These are phyloP conservation scores for Aspergillus sp. DNA, from an alignment of 2,329 filamentous ascomycete species.

Conservation along the genomic window DNA sequence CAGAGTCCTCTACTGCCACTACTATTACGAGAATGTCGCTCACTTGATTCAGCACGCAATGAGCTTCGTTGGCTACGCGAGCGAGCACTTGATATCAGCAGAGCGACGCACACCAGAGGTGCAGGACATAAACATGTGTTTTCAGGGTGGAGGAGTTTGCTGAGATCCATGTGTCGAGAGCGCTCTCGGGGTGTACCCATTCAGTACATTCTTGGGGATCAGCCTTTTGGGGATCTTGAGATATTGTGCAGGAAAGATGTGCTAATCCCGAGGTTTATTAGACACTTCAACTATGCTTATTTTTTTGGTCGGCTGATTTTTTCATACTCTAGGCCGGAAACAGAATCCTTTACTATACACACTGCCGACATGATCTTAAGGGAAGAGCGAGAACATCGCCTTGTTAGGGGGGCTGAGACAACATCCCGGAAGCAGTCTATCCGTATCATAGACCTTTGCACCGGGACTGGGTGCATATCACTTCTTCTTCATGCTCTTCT, in stretches of 20 bases:
- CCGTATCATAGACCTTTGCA: slow-evolving; percentile 77
- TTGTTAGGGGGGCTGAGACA: neutral
- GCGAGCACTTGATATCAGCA: slow-evolving; percentile 21
- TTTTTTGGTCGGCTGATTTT: neutral
- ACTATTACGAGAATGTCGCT: slow-evolving; percentile 41
- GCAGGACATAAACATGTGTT: neutral
- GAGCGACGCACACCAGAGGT: neutral
- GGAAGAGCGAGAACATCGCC: slow-evolving; percentile 2
- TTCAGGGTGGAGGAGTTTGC: slow-evolving; percentile 22
- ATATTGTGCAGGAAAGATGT: slow-evolving; percentile 73
- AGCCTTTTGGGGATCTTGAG: slow-evolving; percentile 81
- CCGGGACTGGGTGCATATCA: slow-evolving; percentile 85
- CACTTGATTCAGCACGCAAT: slow-evolving; percentile 39
- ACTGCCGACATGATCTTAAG: slow-evolving; percentile 45
- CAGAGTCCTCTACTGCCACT: slow-evolving; percentile 34
- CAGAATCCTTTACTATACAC: slow-evolving; percentile 62
- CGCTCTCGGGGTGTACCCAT: slow-evolving; percentile 66
- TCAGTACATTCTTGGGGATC: slow-evolving; percentile 83
- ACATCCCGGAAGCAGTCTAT: slow-evolving; percentile 31
- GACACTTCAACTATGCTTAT: neutral
- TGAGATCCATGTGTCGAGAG: slow-evolving; percentile 34
- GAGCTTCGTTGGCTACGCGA: slow-evolving; percentile 45
- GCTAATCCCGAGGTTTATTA: slow-evolving; percentile 67
- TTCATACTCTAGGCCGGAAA: slow-evolving; percentile 52
- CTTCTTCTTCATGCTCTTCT: slow-evolving; percentile 67